These are phyloP conservation scores for Fraxinus nigra DNA, from an alignment of 305 asterid genomes.

Conservation along the genomic window DNA sequence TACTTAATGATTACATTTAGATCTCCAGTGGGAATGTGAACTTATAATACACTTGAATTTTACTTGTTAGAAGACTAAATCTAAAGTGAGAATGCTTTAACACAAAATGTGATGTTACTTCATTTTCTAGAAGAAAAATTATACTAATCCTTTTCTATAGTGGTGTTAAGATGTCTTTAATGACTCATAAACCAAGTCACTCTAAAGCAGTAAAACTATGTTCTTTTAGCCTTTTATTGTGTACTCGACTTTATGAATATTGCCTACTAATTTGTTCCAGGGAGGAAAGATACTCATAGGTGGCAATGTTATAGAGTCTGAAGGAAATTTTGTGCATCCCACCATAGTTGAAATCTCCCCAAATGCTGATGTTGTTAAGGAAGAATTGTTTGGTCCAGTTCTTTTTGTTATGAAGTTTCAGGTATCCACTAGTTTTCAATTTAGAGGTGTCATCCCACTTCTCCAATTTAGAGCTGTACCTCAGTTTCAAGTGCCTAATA, in stretches of 20 bases:
- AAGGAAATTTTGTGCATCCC: slow-evolving; percentile 89
- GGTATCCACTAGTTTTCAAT: slow-evolving; percentile 33
- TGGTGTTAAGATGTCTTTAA: not conserved
- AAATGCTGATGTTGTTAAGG: slow-evolving; percentile 70
- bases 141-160: not conserved
- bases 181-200: not conserved
- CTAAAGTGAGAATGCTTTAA: not conserved
- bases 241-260: slow-evolving; percentile 6
- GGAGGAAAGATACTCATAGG: slow-evolving; percentile 84
- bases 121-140: not conserved
- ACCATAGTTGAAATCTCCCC: slow-evolving; percentile 84
- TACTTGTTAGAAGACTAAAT: not conserved
- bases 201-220: not conserved
- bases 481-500: slow-evolving; percentile 6
- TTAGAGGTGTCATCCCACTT: not conserved
- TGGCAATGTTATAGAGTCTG: slow-evolving; percentile 65
- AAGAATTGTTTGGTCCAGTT: slow-evolving; percentile 93
- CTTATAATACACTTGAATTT: not conserved
- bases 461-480: not conserved
- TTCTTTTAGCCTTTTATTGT: not conserved
- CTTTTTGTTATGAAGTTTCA: slow-evolving; percentile 88
- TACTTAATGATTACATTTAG: not conserved
- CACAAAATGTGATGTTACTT: not conserved
- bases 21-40: not conserved
- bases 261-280: slow-evolving; percentile 36